A percentile compares a stretch with the other conserved stretches of the same genome.
Evolutionary conservation across 169 alveolate species (phyloP).

Genomic region (Cryptosporidium xiaoi): DNA sequence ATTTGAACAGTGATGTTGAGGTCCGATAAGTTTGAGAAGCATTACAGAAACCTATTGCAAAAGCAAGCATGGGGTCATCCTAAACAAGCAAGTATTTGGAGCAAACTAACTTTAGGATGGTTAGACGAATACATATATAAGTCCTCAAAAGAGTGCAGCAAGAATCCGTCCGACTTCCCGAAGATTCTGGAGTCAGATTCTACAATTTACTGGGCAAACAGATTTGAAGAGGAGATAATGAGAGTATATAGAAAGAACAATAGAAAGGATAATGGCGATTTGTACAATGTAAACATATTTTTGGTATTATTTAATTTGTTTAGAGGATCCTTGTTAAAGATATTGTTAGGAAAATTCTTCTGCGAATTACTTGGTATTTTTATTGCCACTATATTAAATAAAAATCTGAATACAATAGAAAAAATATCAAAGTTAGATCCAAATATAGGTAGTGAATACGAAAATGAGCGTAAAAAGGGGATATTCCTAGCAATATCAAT

Average conservation of each 20-base stretch:
- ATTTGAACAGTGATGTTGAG: too few species aligned
- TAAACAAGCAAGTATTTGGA: constrained; percentile 36
- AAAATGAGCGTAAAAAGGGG: constrained; percentile 3
- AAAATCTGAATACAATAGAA: constrained; percentile 25
- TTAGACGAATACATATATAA: constrained; percentile 22
- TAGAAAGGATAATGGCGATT: background rate
- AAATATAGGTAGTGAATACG: background rate
- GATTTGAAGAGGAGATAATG: constrained; percentile 50
- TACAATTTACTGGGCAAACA: constrained; percentile 50
- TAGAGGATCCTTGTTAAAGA: constrained; percentile 30
- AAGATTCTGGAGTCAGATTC: constrained; percentile 51
- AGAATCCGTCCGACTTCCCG: constrained; percentile 59
- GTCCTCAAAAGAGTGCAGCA: constrained; percentile 8
- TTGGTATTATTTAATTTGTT: constrained; percentile 46
- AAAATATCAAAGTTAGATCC: background rate
- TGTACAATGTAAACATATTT: constrained; percentile 34
- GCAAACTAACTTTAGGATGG: constrained; percentile 68
- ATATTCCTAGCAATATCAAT: constrained; percentile 26
- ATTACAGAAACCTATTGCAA: background rate
- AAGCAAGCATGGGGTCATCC: constrained; percentile 71
- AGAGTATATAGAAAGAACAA: constrained; percentile 19
- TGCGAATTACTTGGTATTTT: constrained; percentile 55
- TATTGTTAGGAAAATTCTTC: constrained; percentile 24
- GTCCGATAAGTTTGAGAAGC: background rate
- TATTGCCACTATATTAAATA: constrained; percentile 13